Base-by-base conservation (phyloP, 768 basidiomycete species). In the Amyloporia xantha region DNA sequence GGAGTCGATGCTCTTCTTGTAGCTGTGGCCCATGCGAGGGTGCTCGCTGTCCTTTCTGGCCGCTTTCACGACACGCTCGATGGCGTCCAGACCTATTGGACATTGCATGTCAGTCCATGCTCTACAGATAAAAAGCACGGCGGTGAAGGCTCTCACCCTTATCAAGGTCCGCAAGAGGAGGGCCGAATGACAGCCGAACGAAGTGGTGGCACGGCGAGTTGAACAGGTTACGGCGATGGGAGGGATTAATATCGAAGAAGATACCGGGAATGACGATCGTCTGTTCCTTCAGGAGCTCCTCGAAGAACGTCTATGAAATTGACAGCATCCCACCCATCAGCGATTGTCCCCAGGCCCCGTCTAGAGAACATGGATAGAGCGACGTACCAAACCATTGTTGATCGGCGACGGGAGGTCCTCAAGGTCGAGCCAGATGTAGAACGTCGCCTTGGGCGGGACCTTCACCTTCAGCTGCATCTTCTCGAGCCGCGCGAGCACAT, bases 241-340 rank as follows among this genome's bases (percentile, higher is more conserved):
- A 50, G 20, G 86, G 87, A 66, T 74, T 84, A 61, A 88, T 85
- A 58, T 89, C 87, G 55, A 91, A 91, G 73, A 91, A 92, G 56
- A 88, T 88, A 10, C 92, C 92, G 4, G 91, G 91, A 41, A 93
- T 90, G 47, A 91, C 86, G 54, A 92, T 92, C 9, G 90, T 87
- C 67, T 90, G 77, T 67, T 90, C 86, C 67, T 92, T 95, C 46
- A 95, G 74, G 38, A 92, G 71, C 66, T 93, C 92, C 61, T 95
- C 92, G 61, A 97, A 97, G 79, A 97, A 95, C 4, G 88, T 90
- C 79, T 83, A n/a, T n/a, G n/a, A n/a, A n/a, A n/a, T n/a, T n/a
- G n/a, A n/a, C n/a, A n/a, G 43, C 24, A 20, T 50, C 19, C n/a
- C 25, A 12, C 39, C 7, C 26, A 26, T 49, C 28, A 49, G 48